phyloP scores from a whole-genome alignment of 2,329 filamentous ascomycete genomes.

The Paraconiothyrium sp. region DNA sequence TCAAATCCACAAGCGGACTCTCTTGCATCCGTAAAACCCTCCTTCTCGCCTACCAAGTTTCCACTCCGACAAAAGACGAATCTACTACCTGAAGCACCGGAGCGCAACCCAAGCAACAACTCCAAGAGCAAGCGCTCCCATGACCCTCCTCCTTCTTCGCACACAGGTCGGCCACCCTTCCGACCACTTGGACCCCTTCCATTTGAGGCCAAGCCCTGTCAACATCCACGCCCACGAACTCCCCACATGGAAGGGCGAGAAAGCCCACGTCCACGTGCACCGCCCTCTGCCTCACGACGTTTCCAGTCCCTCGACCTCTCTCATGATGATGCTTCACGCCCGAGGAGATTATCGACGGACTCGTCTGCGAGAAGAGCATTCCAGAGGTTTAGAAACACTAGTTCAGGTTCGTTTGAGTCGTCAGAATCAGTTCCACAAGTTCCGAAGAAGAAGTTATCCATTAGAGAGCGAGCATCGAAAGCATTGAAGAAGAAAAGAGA shows the following conservation, averaged over 20 bases:
- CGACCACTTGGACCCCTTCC: background rate
- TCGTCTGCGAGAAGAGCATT: background rate
- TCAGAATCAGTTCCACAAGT: background rate
- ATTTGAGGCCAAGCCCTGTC: background rate
- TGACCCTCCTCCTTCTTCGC: background rate
- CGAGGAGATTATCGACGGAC: background rate
- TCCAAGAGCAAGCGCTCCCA: background rate
- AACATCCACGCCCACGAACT: background rate
- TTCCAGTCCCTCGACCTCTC: slow-evolving; percentile 5
- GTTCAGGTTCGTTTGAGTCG: background rate
- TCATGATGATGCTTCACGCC: background rate
- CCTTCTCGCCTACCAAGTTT: background rate
- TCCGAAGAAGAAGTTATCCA: background rate
- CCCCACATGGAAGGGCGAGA: background rate
- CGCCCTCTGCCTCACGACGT: background rate
- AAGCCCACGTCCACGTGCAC: background rate
- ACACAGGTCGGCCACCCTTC: background rate
- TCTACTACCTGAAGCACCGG: background rate
- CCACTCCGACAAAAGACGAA: background rate
- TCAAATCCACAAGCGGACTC: background rate
- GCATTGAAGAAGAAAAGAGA: slow-evolving; percentile 1
- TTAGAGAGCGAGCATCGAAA: background rate
- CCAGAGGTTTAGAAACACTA: background rate
- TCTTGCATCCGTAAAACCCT: background rate
- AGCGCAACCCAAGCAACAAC: background rate